Base-by-base conservation (phyloP, 139 green algal genomes). In the Raphidocelis subcapitata region DNA sequence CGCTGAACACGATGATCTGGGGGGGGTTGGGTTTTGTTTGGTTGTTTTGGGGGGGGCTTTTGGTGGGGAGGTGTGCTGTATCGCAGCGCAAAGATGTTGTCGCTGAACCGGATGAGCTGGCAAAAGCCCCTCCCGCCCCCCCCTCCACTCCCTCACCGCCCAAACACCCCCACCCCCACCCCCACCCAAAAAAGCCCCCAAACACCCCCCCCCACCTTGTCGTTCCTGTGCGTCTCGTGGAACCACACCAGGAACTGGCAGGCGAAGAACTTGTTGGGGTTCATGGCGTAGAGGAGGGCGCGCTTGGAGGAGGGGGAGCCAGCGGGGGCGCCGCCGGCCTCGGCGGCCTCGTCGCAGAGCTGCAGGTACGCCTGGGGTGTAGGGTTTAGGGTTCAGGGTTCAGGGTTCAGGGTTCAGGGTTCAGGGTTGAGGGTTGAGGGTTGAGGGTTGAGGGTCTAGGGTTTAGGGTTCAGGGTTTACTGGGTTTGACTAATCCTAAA, bases 261-360 rank as follows among this genome's bases (percentile, higher is more conserved):
- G 14, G 93, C 91, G 72, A 86, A 87, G 78, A 96, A 96, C 86
- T 99, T 99, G 86, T 92, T 93, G 63, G 96, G 96, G 81, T 99
- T 99, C 93, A 99, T 98, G 49, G 94, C 90, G 72, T 97, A 99
- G 65, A 99, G 85, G 72, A 94, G 86, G n/a, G n/a, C n/a, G n/a
- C n/a, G n/a, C n/a, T n/a, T n/a, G n/a, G n/a, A n/a, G 84, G 95
- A 86, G 47, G 67, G 65, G 16, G 79, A 81, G 0, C 72, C 52
- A 0, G 79, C 32, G 56, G n/a, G n/a, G n/a, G n/a, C n/a, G n/a
- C n/a, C n/a, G n/a, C n/a, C n/a, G n/a, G n/a, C n/a, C n/a, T n/a
- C n/a, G n/a, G n/a, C n/a, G n/a, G n/a, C n/a, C n/a, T n/a, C n/a
- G n/a, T n/a, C n/a, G n/a, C n/a, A n/a, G n/a, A n/a, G n/a, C n/a